Percentiles rank a stretch among this genome's conserved stretches.
Conservation (phyloP, 2,329 filamentous ascomycete species). For the Tolypocladium cylindrosporum region DNA sequence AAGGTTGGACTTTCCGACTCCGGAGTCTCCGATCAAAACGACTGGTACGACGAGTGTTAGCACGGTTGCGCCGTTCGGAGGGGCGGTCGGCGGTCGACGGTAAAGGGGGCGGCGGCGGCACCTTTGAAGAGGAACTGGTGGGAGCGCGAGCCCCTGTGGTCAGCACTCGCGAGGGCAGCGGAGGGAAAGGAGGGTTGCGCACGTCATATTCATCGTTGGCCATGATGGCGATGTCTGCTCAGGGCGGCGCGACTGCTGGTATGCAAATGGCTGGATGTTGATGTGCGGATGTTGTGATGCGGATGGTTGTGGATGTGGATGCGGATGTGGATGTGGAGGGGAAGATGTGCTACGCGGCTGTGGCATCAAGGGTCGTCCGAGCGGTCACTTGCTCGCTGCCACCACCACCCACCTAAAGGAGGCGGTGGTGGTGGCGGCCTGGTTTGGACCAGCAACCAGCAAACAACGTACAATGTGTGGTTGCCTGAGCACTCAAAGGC, state of each 20-base stretch:
- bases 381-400: not conserved
- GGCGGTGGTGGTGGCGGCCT: not conserved
- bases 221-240: conserved; percentile 49
- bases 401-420: not conserved
- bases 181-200: conserved; percentile 30
- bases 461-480: not conserved
- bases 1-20: conserved; percentile 99
- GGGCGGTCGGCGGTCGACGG: conserved; percentile 7
- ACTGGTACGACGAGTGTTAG: conserved; percentile 45
- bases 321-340: conserved; percentile 9
- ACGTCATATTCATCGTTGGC: conserved; percentile 99
- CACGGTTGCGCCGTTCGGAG: conserved; percentile 8
- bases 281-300: conserved; percentile 1
- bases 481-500: not conserved
- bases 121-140: conserved; percentile 97
- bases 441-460: not conserved
- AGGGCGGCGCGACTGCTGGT: not conserved
- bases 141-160: conserved; percentile 16
- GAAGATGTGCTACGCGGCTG: conserved; percentile 8
- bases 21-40: conserved; percentile 97
- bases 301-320: conserved; percentile 1
- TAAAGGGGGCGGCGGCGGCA: conserved; percentile 32
- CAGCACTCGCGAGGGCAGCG: conserved; percentile 16
- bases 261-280: conserved; percentile 1
- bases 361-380: conserved; percentile 3